A percentile compares a stretch with the other conserved stretches of the same genome.
phyloP scores from a whole-genome alignment of 1,284 basidiomycete species.

The Naganishia sp. region DNA sequence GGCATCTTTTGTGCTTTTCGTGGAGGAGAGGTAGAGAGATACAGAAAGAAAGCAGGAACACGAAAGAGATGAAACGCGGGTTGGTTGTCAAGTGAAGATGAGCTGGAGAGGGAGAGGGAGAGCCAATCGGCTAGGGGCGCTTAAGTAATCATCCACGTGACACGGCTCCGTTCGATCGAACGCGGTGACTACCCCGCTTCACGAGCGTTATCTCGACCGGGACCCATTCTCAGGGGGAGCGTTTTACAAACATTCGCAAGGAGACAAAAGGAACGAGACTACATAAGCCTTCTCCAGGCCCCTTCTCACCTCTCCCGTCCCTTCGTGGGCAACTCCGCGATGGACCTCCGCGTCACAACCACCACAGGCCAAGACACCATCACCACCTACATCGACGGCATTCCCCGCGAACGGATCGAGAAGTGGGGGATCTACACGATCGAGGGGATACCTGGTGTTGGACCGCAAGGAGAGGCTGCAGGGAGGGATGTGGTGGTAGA shows the following conservation, averaged over 20 bases:
- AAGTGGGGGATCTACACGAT: constrained; percentile 11
- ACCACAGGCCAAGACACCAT: constrained; percentile 2
- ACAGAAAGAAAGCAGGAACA: too few relatives aligned
- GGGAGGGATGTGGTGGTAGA: not conserved
- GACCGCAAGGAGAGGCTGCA: not conserved
- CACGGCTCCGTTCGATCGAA: too few relatives aligned
- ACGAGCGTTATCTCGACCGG: too few relatives aligned
- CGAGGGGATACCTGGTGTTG: constrained; percentile 2
- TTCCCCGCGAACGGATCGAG: not conserved
- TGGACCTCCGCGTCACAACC: constrained; percentile 19
- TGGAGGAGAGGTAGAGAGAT: not conserved
- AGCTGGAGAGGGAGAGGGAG: not conserved
- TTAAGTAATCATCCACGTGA: not conserved
- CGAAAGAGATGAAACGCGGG: too few relatives aligned
- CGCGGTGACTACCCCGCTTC: too few relatives aligned
- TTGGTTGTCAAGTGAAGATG: not conserved
- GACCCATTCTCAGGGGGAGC: too few relatives aligned
- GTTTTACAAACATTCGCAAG: too few relatives aligned
- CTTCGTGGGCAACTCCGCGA: not conserved
- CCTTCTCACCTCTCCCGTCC: not conserved
- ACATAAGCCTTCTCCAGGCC: not conserved
- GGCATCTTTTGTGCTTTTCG: constrained; percentile 41
- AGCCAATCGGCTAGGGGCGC: not conserved
- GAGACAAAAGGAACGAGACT: too few relatives aligned
- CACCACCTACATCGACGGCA: constrained; percentile 11